Evolutionary conservation across 2,329 filamentous ascomycete species (phyloP).

Genomic region (Alternaria arbusti): DNA sequence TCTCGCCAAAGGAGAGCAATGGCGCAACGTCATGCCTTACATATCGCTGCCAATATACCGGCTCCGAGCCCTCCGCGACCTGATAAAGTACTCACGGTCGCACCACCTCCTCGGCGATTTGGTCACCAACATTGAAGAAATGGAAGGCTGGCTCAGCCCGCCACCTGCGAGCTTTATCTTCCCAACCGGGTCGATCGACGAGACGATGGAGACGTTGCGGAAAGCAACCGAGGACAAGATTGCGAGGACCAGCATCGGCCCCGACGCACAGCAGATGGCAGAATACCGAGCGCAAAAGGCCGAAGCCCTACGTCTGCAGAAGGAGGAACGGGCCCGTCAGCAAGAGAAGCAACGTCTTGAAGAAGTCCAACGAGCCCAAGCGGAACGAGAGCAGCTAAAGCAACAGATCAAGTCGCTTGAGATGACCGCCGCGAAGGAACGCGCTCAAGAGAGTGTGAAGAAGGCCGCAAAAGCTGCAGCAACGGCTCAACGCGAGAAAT

Average conservation of each 20-base stretch:
- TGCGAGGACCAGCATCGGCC: not conserved
- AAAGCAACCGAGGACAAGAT: not conserved
- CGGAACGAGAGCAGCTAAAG: not conserved
- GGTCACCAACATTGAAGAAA: not conserved
- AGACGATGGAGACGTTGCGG: not conserved
- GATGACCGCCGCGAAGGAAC: not conserved
- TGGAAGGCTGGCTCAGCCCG: slow-evolving; percentile 7
- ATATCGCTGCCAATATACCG: slow-evolving; percentile 1
- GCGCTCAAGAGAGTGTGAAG: not conserved
- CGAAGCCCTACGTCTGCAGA: not conserved
- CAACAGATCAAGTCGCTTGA: not conserved
- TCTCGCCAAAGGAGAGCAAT: not conserved
- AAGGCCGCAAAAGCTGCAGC: not conserved
- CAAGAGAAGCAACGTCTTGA: not conserved
- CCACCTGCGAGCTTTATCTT: not conserved
- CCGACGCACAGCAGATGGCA: not conserved
- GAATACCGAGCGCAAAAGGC: not conserved
- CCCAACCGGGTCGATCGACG: not conserved
- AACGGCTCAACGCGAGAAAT: not conserved
- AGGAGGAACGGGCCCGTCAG: not conserved
- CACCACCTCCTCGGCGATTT: not conserved
- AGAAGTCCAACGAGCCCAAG: not conserved
- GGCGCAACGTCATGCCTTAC: slow-evolving; percentile 9
- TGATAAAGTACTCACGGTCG: not conserved
- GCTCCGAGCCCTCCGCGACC: not conserved